Conservation (phyloP, 2,329 filamentous ascomycete species). For the Claviceps pazoutovae region DNA sequence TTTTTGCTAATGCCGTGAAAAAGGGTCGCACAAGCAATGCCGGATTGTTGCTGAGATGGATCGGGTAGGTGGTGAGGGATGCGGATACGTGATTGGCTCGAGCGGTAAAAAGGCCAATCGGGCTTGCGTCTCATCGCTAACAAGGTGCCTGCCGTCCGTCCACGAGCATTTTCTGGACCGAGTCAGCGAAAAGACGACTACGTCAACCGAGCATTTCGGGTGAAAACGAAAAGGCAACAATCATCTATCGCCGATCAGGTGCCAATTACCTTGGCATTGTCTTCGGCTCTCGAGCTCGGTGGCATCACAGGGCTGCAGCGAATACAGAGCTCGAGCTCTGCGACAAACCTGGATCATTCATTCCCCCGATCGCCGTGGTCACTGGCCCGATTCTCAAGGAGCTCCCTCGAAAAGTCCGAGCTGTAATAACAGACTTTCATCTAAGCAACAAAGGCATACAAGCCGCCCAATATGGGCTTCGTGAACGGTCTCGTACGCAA, state of each 20-base stretch:
- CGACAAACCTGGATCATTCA: background rate
- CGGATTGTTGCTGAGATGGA: background rate
- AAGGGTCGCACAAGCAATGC: background rate
- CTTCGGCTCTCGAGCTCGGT: conserved; percentile 14
- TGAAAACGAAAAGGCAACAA: background rate
- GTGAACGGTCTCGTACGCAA: conserved; percentile 52
- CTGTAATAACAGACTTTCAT: background rate
- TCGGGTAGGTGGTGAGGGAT: conserved; percentile 4
- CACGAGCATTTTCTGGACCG: background rate
- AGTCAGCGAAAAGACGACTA: conserved; percentile 2
- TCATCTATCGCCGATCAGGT: background rate
- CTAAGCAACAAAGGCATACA: background rate
- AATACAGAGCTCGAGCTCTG: conserved; percentile 6
- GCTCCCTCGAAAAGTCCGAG: conserved; percentile 14
- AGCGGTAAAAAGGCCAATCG: conserved; percentile 9
- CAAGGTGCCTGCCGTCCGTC: background rate
- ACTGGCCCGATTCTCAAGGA: too few species aligned
- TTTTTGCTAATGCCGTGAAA: background rate
- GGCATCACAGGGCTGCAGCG: conserved; percentile 19
- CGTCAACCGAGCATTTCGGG: conserved; percentile 5
- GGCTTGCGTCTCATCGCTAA: conserved; percentile 3
- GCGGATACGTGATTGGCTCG: background rate
- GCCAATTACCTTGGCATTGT: conserved; percentile 5
- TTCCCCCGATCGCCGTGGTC: background rate
- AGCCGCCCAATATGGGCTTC: conserved; percentile 48